Conservation (phyloP, 495 filamentous ascomycete species). For the Rhizodiscina lignyota region DNA sequence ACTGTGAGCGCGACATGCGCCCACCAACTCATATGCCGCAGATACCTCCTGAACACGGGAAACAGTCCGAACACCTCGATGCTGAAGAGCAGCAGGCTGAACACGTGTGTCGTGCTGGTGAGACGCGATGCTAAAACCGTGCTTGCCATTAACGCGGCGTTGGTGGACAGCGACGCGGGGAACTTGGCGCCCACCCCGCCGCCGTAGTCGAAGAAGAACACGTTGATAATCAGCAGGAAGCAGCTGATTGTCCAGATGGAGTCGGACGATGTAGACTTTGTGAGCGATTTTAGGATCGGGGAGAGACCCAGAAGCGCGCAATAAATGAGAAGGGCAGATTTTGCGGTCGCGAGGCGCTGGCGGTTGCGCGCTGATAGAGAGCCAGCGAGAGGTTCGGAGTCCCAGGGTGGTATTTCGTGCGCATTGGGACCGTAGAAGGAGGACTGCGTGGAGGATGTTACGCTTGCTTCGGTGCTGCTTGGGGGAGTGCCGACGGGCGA, state of each 20-base stretch:
- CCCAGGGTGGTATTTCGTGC: background rate
- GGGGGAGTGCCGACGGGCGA: background rate
- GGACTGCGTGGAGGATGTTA: too few species aligned
- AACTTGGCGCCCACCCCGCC: slow-evolving; percentile 47
- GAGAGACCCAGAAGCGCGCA: slow-evolving; percentile 77
- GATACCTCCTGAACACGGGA: slow-evolving; percentile 78
- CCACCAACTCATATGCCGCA: slow-evolving; percentile 67
- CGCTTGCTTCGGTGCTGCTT: too few species aligned
- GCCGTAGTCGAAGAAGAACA: slow-evolving; percentile 94
- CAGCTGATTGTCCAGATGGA: slow-evolving; percentile 93
- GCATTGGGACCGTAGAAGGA: background rate
- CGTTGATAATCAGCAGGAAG: slow-evolving; percentile 86
- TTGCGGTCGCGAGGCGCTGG: slow-evolving; percentile 55
- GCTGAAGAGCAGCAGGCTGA: slow-evolving; percentile 83
- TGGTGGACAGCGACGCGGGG: slow-evolving; percentile 80
- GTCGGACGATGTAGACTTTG: slow-evolving; percentile 74
- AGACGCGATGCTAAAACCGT: slow-evolving; percentile 82
- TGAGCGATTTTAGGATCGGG: slow-evolving; percentile 88
- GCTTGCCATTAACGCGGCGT: slow-evolving; percentile 86
- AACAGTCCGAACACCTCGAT: slow-evolving; percentile 97
- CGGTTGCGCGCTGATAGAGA: slow-evolving; percentile 41
- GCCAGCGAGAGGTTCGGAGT: slow-evolving; percentile 3
- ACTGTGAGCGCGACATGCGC: slow-evolving; percentile 67
- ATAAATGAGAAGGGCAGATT: slow-evolving; percentile 89
- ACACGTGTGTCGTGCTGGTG: slow-evolving; percentile 81